phyloP scores from a whole-genome alignment of 2,329 filamentous ascomycete genomes.

The Onygenales sp. region DNA sequence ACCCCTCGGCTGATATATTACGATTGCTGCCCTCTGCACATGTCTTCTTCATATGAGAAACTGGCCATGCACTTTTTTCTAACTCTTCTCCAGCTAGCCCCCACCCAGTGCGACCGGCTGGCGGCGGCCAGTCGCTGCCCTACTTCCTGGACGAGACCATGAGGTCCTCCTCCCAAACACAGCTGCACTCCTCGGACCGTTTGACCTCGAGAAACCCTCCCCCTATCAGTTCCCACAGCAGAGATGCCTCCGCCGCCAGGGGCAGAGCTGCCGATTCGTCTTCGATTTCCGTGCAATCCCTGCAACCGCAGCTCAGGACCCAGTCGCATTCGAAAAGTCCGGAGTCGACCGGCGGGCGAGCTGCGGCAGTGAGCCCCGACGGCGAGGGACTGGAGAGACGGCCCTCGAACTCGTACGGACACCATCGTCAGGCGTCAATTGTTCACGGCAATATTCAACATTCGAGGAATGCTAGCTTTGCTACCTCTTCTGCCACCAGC shows the following conservation, averaged over 20 bases:
- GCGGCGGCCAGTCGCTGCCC: conserved; percentile 31
- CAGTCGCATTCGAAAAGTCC: conserved; percentile 36
- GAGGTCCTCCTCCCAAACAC: conserved; percentile 29
- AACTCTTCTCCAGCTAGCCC: conserved; percentile 22
- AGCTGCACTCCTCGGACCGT: conserved; percentile 28
- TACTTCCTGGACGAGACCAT: conserved; percentile 31
- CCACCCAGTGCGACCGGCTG: conserved; percentile 28
- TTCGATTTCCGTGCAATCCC: conserved; percentile 23
- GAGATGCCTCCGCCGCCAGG: conserved; percentile 35
- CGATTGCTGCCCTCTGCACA: conserved; percentile 6
- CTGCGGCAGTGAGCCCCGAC: conserved; percentile 20
- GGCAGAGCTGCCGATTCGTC: conserved; percentile 30
- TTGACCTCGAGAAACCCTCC: conserved; percentile 27
- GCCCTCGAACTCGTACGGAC: conserved; percentile 56
- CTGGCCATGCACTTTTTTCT: neutral
- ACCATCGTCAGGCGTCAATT: conserved; percentile 94
- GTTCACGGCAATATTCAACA: conserved; percentile 87
- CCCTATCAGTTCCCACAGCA: conserved; percentile 30
- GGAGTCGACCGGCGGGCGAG: conserved; percentile 25
- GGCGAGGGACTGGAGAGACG: conserved; percentile 31
- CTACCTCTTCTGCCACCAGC: conserved; percentile 59
- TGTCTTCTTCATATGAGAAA: conserved; percentile 11
- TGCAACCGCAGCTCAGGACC: conserved; percentile 27
- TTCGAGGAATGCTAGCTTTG: conserved; percentile 71
- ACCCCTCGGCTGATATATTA: neutral